These are phyloP conservation scores for Fusarium keratoplasticum DNA, from an alignment of 2,329 filamentous ascomycete genomes.

Conservation along the genomic window DNA sequence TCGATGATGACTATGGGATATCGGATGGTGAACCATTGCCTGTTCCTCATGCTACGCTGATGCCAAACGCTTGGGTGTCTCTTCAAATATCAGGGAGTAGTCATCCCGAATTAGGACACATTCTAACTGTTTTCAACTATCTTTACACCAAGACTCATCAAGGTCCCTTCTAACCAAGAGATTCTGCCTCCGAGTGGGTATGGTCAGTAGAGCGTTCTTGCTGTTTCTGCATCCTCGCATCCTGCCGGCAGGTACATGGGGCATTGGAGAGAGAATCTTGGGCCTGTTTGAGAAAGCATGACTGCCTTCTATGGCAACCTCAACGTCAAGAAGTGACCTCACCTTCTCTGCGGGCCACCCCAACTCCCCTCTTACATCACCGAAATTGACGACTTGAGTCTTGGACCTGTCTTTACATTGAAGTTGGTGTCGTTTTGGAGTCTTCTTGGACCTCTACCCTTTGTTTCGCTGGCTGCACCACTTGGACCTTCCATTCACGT, in stretches of 20 bases:
- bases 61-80: background rate
- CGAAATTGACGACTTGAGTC: background rate
- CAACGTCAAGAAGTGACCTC: background rate
- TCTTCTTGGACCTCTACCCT: conserved; percentile 33
- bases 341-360: background rate
- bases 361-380: conserved; percentile 23
- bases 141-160: background rate
- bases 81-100: background rate
- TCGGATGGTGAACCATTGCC: background rate
- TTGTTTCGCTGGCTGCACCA: conserved; percentile 4
- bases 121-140: background rate
- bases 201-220: background rate
- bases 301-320: conserved; percentile 17
- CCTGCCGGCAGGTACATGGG: background rate
- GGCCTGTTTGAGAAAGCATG: background rate
- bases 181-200: background rate
- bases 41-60: background rate
- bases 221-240: background rate
- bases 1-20: background rate
- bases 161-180: background rate
- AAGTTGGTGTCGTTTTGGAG: conserved; percentile 31
- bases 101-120: background rate
- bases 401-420: conserved; percentile 7
- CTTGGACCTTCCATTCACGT: background rate
- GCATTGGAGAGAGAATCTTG: background rate